Percentiles rank a stretch among this genome's conserved stretches.
These are phyloP conservation scores for Nakaseomyces sp. DNA, from an alignment of 1,139 yeast genomes.

Conservation along the genomic window DNA sequence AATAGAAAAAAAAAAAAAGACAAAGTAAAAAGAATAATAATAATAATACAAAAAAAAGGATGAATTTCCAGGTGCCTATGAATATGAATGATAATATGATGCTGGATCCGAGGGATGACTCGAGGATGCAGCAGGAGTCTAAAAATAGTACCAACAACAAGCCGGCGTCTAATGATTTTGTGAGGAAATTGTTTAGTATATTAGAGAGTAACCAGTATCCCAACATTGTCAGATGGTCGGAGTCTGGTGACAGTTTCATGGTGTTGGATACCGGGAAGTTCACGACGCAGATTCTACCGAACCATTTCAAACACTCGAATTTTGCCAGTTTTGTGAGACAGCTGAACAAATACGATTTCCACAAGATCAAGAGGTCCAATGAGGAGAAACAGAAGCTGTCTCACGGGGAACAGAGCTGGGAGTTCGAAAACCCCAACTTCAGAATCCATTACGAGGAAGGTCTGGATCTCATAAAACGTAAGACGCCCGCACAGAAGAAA, in stretches of 20 bases:
- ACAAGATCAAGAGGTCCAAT: slow-evolving; percentile 54
- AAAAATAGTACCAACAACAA: slow-evolving; percentile 9
- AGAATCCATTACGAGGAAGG: slow-evolving; percentile 40
- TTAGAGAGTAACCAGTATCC: slow-evolving; percentile 64
- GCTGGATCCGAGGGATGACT: neutral
- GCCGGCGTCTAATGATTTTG: slow-evolving; percentile 7
- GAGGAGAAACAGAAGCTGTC: slow-evolving; percentile 42
- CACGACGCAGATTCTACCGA: slow-evolving; percentile 74
- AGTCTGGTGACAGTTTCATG: slow-evolving; percentile 73
- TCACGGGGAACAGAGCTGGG: slow-evolving; percentile 81
- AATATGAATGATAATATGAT: slow-evolving; percentile 2
- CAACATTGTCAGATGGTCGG: slow-evolving; percentile 74
- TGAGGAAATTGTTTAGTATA: slow-evolving; percentile 7
- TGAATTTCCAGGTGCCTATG: slow-evolving; percentile 2
- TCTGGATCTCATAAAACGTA: slow-evolving; percentile 28
- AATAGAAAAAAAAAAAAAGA: neutral
- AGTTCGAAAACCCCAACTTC: slow-evolving; percentile 86
- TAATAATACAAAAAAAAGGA: no score
- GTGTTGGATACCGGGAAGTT: slow-evolving; percentile 85
- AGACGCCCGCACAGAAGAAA: slow-evolving; percentile 50
- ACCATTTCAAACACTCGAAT: slow-evolving; percentile 87
- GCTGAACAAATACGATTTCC: slow-evolving; percentile 97
- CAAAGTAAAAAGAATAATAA: neutral
- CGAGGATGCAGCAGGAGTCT: neutral
- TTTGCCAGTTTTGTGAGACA: slow-evolving; percentile 94